Percentiles rank a stretch among this genome's conserved stretches.
Evolutionary conservation across 257 asterid species (phyloP).

Genomic region (Rubia yunnanensis): DNA sequence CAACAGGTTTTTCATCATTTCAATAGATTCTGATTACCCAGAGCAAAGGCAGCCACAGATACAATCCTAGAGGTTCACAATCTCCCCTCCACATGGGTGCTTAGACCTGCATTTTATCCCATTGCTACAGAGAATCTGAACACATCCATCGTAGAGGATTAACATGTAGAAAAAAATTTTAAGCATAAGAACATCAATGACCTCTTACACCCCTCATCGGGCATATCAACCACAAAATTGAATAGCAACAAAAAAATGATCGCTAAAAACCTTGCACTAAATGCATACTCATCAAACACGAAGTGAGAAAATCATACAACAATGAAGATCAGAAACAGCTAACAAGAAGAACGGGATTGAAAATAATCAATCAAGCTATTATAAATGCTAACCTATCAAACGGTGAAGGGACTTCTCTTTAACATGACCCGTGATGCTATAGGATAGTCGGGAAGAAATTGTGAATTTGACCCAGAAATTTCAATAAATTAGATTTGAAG

Average conservation of each 20-base stretch:
- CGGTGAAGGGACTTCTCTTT: background rate
- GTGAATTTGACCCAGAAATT: no score
- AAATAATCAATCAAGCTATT: no score
- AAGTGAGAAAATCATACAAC: background rate
- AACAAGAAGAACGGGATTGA: background rate
- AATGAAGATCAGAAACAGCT: background rate
- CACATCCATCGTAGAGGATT: constrained; percentile 81
- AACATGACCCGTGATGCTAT: no score
- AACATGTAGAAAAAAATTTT: constrained; percentile 68
- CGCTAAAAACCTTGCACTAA: background rate
- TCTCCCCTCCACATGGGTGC: constrained; percentile 47
- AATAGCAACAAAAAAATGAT: no score
- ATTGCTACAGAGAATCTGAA: constrained; percentile 62
- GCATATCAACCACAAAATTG: no score
- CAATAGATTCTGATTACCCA: constrained; percentile 31
- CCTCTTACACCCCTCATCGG: constrained; percentile 60
- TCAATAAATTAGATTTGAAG: no score
- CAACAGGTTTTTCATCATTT: background rate
- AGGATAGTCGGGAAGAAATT: no score
- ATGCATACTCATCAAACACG: background rate
- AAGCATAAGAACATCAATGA: constrained; percentile 43
- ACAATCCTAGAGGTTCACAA: constrained; percentile 87
- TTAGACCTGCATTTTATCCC: constrained; percentile 84
- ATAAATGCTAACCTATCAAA: constrained; percentile 18
- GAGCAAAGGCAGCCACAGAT: constrained; percentile 49